Base-by-base conservation (phyloP, 331 rosid species). In the Phaseolus coccineus region DNA sequence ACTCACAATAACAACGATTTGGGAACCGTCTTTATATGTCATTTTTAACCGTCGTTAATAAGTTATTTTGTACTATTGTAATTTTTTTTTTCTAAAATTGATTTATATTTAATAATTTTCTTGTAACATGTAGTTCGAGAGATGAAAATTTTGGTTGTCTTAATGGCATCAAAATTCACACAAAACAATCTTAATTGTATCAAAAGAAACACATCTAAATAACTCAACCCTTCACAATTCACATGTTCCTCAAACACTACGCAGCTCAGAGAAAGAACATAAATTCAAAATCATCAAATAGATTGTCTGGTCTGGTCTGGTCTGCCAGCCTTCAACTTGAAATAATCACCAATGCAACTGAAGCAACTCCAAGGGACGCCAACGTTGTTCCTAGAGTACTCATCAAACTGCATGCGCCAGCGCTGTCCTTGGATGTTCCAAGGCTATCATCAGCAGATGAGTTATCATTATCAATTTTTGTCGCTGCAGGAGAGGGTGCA, bases 361-460 rank as follows among this genome's bases (percentile, higher is more conserved):
- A 76, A 40, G 82, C 27, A 50, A 76, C 31, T 63, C 79, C 85
- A 12, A 77, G 13, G 24, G 79, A 62, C 64, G 77, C 79, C 71
- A 63, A 25, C 3, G 53, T 30, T 44, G 77, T 77, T 63, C 75
- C 75, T 51, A 11, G 72, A 61, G 53, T n/a, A 4, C 77, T 51
- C 3, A 9, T 39, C 48, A 71, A 79, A 25, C 66, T 71, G 24
- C 42, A 37, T 4, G 73, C 56, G 0, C 57, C 73, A 50, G 83
- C 30, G 39, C 62, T 80, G n/a, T 66, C 71, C 19, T 66, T 66
- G 71, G 71, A 66, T 66, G 71, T 66, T 66, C 71, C 71, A 66
- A 66, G 15, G 9, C 13, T 9, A 65, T 9, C 52, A 66, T 40
- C 71, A 39, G n/a, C 33, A 22, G 52, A 66, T n/a, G 50, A 65